These are phyloP conservation scores for Curvularia lunata DNA, from an alignment of 2,329 filamentous ascomycete genomes.

Conservation along the genomic window DNA sequence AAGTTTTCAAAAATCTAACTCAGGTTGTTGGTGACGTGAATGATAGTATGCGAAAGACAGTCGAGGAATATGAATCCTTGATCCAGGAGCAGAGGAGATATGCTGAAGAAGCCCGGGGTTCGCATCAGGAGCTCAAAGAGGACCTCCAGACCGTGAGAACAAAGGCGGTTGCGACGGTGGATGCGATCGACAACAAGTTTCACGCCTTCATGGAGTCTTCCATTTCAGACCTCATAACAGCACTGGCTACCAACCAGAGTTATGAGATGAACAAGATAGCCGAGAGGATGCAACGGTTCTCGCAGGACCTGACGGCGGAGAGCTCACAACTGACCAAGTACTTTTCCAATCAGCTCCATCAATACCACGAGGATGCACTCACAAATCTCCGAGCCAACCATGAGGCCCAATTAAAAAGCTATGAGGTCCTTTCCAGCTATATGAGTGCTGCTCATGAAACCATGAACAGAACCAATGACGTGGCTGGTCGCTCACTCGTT, in stretches of 20 bases:
- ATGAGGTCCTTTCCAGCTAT: conserved; percentile 19
- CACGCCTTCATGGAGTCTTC: conserved; percentile 28
- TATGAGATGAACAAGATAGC: conserved; percentile 23
- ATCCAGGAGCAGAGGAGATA: conserved; percentile 34
- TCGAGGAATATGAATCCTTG: conserved; percentile 33
- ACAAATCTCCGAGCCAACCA: conserved; percentile 24
- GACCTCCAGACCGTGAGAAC: conserved; percentile 29
- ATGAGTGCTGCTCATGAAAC: conserved; percentile 21
- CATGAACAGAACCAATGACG: conserved; percentile 20
- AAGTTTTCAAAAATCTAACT: conserved; percentile 43
- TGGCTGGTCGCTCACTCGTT: conserved; percentile 20
- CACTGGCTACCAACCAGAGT: conserved; percentile 25
- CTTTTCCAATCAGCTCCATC: conserved; percentile 24
- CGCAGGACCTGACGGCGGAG: conserved; percentile 26
- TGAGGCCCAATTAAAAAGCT: conserved; percentile 27
- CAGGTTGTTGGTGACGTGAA: conserved; percentile 35
- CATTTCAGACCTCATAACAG: conserved; percentile 26
- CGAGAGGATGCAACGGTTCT: conserved; percentile 30
- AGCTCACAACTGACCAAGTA: conserved; percentile 23
- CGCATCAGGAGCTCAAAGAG: conserved; percentile 27
- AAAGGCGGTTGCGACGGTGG: conserved; percentile 27
- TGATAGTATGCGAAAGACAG: conserved; percentile 28
- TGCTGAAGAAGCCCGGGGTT: conserved; percentile 26
- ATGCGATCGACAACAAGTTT: conserved; percentile 27
- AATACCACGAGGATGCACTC: conserved; percentile 24